Evolutionary conservation across 352 stramenopile species (phyloP), one percentile per base, ranked within the genome.

Genomic region (Hyaloperonospora brassicae): DNA sequence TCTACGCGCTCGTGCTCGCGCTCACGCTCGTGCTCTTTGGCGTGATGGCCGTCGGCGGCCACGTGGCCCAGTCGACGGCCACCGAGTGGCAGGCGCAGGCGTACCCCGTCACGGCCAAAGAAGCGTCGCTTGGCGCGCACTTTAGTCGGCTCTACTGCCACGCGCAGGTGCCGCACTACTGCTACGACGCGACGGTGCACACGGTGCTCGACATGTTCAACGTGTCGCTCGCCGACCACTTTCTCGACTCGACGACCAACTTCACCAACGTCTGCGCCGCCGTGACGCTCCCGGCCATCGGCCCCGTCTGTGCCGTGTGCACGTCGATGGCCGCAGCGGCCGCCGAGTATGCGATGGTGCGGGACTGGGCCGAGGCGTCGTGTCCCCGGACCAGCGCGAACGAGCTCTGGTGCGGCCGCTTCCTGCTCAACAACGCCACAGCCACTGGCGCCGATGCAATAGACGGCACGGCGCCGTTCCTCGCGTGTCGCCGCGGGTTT

Each of bases 91-190:
- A 13, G 23, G 63, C 47, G 25, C 22, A 49, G 0, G 24, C 55
- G 22, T 93, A 79, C 57, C 80, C 83, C 1, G 77, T 69, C 1
- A 68, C 68, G 0, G 54, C 59, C 41, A 55, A 58, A 11, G 73
- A 86, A 44, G 69, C 77, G 30, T 67, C 73, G 5, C 50, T 93
- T 4, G 80, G 73, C 39, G 39, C 57, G 41, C 87, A 86, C 52
- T 93, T 93, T 57, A 87, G 91, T 56, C 44, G 76, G 44, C 75
- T 89, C 48, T 91, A 91, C 62, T 93, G 83, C 69, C 76, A 82
- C 52, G 74, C 77, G 6, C 77, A 89, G 64, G 71, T 93, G 44
- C 68, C 78, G 35, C 87, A 89, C 57, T 93, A 91, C 63, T 93
- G 83, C 63, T 41, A 70, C 13, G 62, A 76, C 21, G 65, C 74